Conservation (phyloP, 2,329 filamentous ascomycete species). For the Raffaelea arxii region DNA sequence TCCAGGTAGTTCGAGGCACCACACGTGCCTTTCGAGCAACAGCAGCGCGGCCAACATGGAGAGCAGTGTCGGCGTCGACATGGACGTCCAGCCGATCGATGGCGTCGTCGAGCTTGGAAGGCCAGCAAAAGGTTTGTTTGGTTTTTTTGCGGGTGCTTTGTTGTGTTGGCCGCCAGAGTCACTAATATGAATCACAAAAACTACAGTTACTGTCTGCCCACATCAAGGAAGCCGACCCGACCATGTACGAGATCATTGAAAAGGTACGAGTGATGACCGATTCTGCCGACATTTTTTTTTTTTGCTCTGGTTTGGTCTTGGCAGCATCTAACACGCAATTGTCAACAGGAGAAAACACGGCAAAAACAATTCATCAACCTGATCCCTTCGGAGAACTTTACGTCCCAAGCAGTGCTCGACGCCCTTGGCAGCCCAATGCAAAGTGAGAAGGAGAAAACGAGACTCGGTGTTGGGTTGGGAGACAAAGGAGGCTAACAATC, state of each 20-base stretch:
- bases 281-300: background rate
- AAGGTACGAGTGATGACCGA: too few relatives aligned
- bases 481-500: background rate
- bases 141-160: background rate
- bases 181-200: too few relatives aligned
- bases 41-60: constrained; percentile 19
- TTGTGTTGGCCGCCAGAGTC: background rate
- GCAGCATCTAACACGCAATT: background rate
- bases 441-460: constrained; percentile 42
- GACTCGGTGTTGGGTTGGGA: constrained; percentile 3
- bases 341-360: constrained; percentile 72
- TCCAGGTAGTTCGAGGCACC: constrained; percentile 36
- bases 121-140: constrained; percentile 46
- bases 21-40: constrained; percentile 35
- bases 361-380: constrained; percentile 99
- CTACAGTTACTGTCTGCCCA: constrained; percentile 68
- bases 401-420: constrained; percentile 84
- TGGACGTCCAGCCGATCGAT: constrained; percentile 25
- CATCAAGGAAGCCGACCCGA: constrained; percentile 76
- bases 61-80: constrained; percentile 19
- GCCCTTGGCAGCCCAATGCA: constrained; percentile 91
- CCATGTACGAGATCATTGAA: constrained; percentile 81
- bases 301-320: background rate
- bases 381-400: constrained; percentile 93
- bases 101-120: constrained; percentile 40